Evolutionary conservation across 2,329 filamentous ascomycete genomes (phyloP).

Genomic region (Paecilomyces formosus): DNA sequence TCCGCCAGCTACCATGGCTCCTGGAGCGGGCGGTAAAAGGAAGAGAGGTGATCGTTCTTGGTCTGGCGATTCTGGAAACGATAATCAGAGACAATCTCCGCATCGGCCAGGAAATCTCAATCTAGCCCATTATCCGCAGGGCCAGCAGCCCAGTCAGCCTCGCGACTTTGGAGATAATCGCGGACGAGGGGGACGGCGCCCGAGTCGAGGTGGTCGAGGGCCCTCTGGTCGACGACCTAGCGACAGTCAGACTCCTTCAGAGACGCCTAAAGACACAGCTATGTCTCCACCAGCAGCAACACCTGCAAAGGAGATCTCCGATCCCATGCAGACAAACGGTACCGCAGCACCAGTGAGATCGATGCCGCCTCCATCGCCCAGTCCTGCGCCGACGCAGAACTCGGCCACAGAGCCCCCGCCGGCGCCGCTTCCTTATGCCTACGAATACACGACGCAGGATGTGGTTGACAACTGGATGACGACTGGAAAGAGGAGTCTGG

Average conservation of each 20-base stretch:
- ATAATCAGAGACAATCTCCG: constrained; percentile 37
- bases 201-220: constrained; percentile 31
- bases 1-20: constrained; percentile 40
- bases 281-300: constrained; percentile 24
- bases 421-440: constrained; percentile 51
- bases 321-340: constrained; percentile 22
- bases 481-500: constrained; percentile 58
- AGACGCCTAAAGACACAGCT: constrained; percentile 19
- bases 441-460: constrained; percentile 67
- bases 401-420: constrained; percentile 9
- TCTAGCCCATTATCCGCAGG: constrained; percentile 46
- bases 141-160: constrained; percentile 24
- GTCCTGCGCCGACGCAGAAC: constrained; percentile 8
- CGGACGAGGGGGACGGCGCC: constrained; percentile 29
- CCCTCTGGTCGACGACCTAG: constrained; percentile 26
- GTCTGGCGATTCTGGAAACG: constrained; percentile 35
- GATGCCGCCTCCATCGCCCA: constrained; percentile 12
- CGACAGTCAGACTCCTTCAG: constrained; percentile 27
- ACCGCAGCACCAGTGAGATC: constrained; percentile 9
- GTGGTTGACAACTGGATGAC: constrained; percentile 60
- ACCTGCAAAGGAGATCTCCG: constrained; percentile 20
- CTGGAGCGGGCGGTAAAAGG: constrained; percentile 45
- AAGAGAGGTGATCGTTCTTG: constrained; percentile 44
- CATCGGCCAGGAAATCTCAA: constrained; percentile 41
- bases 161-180: constrained; percentile 32